Base-by-base conservation (phyloP, 257 asterid genomes). In the Nicotiana paniculata region DNA sequence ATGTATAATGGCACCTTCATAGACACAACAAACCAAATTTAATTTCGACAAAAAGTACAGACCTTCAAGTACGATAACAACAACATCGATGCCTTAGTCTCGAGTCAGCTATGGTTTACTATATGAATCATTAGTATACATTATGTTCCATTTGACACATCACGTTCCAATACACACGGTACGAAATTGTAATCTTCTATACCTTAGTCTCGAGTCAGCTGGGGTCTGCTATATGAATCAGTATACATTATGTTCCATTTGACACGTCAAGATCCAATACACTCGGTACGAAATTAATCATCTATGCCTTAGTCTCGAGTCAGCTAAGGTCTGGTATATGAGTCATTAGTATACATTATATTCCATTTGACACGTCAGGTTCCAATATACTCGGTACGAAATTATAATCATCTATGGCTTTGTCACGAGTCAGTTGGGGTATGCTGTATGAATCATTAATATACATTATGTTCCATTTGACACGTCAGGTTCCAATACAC, bases 1-100 rank as follows among this genome's bases (percentile, higher is more conserved):
- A 91, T 88, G 87, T 91, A 91, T 7, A 92, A 53, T 11, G 97
- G 97, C 59, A 91, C 93, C 95, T 92, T 74, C 82, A 79, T 6
- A 57, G 39, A 88, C 53, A 16, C 3, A 48, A 33, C 0, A 54
- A 39, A 9, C 1, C 74, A 26, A 30, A n/a, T 39, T 79, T 59
- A 62, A 59, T 21, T 9, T 21, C 15, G 5, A 62, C 67, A 4
- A 1, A 28, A 3, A 28, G 30, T 28, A 28, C 30, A 62, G 9
- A 55, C 61, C 16, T 55, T 54, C 21, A 61, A 61, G 67, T 9
- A 21, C 33, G 4, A 24, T 6, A 24, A 62, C 33, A 62, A 59
- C 1, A 59, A 9, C 9, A 21, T 62, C 16, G 24, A 24, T 24
- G 16, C 24, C 32, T 26, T 28, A 28, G 30, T 28, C 30, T 0